Percentiles rank a stretch among this genome's conserved stretches.
Evolutionary conservation across 139 green algal genomes (phyloP).

Genomic region (Chlamydomonas incerta): DNA sequence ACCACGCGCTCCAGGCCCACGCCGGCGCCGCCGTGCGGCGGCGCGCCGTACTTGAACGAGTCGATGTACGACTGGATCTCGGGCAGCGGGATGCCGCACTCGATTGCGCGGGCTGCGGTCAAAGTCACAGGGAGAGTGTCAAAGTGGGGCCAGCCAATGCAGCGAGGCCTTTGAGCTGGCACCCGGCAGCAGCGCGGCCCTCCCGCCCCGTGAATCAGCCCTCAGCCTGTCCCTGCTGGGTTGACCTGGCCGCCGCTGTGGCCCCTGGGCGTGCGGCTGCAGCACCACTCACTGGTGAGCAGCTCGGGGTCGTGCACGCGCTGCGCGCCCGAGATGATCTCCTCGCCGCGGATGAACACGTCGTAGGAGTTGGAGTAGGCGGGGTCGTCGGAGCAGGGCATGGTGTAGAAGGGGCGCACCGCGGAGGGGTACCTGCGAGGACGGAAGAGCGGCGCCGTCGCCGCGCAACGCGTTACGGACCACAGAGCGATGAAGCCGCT

Average conservation of each 20-base stretch:
- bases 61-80: conserved; percentile 96
- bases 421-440: conserved; percentile 68
- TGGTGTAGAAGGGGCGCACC: conserved; percentile 99
- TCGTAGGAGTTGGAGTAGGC: conserved; percentile 97
- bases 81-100: conserved; percentile 80
- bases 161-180: too few species aligned
- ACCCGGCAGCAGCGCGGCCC: too few species aligned
- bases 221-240: too few species aligned
- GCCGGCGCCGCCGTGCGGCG: conserved; percentile 92
- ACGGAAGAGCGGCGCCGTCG: not conserved
- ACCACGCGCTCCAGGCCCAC: conserved; percentile 98
- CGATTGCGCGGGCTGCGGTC: conserved; percentile 76
- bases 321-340: conserved; percentile 98
- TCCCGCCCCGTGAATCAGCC: too few species aligned
- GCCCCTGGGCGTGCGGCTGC: too few species aligned
- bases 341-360: conserved; percentile 99
- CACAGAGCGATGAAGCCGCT: too few species aligned
- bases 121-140: too few species aligned
- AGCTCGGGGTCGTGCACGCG: conserved; percentile 94
- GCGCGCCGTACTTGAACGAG: conserved; percentile 93
- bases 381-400: conserved; percentile 91
- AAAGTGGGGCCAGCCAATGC: not conserved
- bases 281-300: conserved; percentile 76
- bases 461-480: too few species aligned
- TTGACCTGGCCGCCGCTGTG: too few species aligned